Conservation (phyloP, 495 filamentous ascomycete species). For the Penicillium chermesinum region DNA sequence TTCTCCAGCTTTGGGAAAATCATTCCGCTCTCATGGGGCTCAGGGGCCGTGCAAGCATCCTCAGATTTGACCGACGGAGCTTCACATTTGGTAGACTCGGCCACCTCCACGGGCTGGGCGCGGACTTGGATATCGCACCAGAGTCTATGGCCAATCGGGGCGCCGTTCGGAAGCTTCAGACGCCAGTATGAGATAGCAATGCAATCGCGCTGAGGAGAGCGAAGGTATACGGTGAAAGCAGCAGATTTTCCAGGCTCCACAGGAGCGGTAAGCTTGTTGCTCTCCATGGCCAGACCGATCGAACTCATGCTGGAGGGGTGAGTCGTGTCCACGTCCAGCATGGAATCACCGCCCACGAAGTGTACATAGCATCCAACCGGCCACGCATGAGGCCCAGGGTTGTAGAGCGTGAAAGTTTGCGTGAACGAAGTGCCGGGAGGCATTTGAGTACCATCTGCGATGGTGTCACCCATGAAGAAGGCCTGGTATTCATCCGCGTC, state of each 20-base stretch:
- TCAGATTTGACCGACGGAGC: constrained; percentile 7
- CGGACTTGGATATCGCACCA: constrained; percentile 89
- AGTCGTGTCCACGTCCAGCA: constrained; percentile 78
- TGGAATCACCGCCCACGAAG: constrained; percentile 89
- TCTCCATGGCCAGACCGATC: constrained; percentile 69
- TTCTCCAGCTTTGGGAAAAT: constrained; percentile 97
- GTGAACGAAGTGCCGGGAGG: constrained; percentile 66
- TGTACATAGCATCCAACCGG: constrained; percentile 85
- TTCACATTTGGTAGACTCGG: constrained; percentile 13
- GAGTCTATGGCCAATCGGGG: constrained; percentile 82
- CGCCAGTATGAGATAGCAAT: constrained; percentile 94
- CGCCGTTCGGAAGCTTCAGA: constrained; percentile 73
- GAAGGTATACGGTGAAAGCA: constrained; percentile 79
- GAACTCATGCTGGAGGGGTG: constrained; percentile 70
- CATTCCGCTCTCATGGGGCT: constrained; percentile 60
- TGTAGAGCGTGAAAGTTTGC: constrained; percentile 89
- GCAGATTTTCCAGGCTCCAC: constrained; percentile 67
- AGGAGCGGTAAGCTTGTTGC: constrained; percentile 65
- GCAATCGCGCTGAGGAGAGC: constrained; percentile 66
- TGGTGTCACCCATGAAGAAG: constrained; percentile 70
- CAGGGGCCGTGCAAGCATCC: too few relatives aligned
- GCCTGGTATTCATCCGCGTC: constrained; percentile 51
- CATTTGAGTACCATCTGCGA: constrained; percentile 71
- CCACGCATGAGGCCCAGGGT: constrained; percentile 74
- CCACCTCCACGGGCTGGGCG: constrained; percentile 23